phyloP scores from a whole-genome alignment of 2,329 filamentous ascomycete genomes.

The Fusarium anguioides region DNA sequence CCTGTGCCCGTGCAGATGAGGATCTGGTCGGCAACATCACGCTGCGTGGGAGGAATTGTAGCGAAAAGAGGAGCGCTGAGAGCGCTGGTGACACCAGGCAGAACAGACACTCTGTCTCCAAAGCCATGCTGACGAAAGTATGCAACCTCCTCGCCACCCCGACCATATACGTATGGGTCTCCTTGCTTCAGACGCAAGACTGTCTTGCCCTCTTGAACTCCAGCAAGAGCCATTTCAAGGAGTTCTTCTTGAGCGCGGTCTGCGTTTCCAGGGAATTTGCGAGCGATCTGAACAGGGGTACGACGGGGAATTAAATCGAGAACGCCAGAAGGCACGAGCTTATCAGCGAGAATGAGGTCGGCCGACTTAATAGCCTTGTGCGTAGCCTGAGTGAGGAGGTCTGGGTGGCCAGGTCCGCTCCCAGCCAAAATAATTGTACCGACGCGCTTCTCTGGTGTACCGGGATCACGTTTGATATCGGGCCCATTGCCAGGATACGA shows the following conservation, averaged over 20 bases:
- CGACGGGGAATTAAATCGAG: constrained; percentile 90
- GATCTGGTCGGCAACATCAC: constrained; percentile 90
- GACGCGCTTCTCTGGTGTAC: constrained; percentile 46
- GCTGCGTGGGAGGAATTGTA: constrained; percentile 86
- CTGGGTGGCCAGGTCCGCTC: constrained; percentile 91
- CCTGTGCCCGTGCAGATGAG: constrained; percentile 97
- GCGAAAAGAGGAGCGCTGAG: constrained; percentile 90
- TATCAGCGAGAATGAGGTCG: constrained; percentile 85
- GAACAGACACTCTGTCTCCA: constrained; percentile 71
- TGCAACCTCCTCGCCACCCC: constrained; percentile 90
- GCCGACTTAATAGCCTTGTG: constrained; percentile 79
- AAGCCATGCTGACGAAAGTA: constrained; percentile 83
- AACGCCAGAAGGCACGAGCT: constrained; percentile 85
- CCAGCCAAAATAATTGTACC: constrained; percentile 90
- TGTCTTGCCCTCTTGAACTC: constrained; percentile 72
- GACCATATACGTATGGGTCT: constrained; percentile 95
- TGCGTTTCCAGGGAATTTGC: constrained; percentile 97
- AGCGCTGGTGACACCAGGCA: constrained; percentile 92
- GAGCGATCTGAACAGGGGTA: constrained; percentile 89
- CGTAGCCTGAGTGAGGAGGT: constrained; percentile 86
- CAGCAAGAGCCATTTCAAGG: constrained; percentile 79
- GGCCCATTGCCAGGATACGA: constrained; percentile 66
- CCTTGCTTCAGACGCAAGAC: constrained; percentile 95
- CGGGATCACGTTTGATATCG: constrained; percentile 38
- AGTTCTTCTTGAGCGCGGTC: constrained; percentile 94